These are phyloP conservation scores for Talaromyces verruculosus DNA, from an alignment of 2,329 filamentous ascomycete genomes.

Conservation along the genomic window DNA sequence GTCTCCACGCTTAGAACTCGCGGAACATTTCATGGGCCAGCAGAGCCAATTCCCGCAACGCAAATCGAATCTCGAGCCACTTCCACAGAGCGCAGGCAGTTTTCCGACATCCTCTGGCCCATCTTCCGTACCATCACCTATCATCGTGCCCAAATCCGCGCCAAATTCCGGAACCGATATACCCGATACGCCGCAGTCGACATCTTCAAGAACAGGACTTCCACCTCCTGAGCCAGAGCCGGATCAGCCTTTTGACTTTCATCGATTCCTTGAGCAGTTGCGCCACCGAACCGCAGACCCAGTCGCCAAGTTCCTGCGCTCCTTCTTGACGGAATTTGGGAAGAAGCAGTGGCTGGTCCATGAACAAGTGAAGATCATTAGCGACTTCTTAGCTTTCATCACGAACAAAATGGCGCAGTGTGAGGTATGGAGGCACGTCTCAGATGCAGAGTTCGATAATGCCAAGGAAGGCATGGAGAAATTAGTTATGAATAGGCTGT, in stretches of 20 bases:
- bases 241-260: slow-evolving; percentile 90
- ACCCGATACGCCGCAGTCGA: slow-evolving; percentile 33
- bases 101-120: slow-evolving; percentile 24
- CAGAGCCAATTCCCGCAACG: slow-evolving; percentile 73
- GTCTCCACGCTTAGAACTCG: slow-evolving; percentile 81
- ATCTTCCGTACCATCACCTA: slow-evolving; percentile 25
- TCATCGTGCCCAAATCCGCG: slow-evolving; percentile 30
- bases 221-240: slow-evolving; percentile 79
- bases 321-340: slow-evolving; percentile 89
- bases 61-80: slow-evolving; percentile 79
- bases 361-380: slow-evolving; percentile 98
- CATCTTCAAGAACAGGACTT: slow-evolving; percentile 45
- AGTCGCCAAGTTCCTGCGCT: slow-evolving; percentile 91
- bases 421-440: slow-evolving; percentile 93
- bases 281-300: slow-evolving; percentile 97
- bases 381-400: slow-evolving; percentile 94
- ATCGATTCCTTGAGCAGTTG: slow-evolving; percentile 92
- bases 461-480: slow-evolving; percentile 99
- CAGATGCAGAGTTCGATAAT: slow-evolving; percentile 97
- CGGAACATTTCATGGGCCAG: slow-evolving; percentile 72
- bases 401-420: slow-evolving; percentile 97
- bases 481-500: slow-evolving; percentile 96
- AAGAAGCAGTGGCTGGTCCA: slow-evolving; percentile 99
- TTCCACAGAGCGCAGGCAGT: slow-evolving; percentile 46
- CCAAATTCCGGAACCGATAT: slow-evolving; percentile 30